Percentiles rank a stretch among this genome's conserved stretches.
phyloP scores from a whole-genome alignment of 139 green algal genomes.

The Tetraselmis striata region DNA sequence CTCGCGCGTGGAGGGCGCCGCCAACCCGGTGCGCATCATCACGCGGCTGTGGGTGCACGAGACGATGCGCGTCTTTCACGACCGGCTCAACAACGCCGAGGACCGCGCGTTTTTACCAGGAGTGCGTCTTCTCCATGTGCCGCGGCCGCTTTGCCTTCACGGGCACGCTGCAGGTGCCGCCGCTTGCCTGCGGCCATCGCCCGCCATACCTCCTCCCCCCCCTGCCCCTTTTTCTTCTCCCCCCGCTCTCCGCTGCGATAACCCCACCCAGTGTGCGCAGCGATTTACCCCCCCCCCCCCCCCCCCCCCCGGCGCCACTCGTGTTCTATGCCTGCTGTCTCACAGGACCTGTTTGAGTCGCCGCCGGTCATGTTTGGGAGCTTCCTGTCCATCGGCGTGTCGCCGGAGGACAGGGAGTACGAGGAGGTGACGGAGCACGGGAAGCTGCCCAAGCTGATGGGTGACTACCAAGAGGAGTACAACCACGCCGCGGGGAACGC shows the following conservation, averaged over 20 bases:
- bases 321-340: no score
- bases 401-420: slow-evolving; percentile 50
- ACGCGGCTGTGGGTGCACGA: slow-evolving; percentile 74
- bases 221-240: no score
- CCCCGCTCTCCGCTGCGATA: no score
- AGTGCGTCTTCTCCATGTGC: slow-evolving; percentile 24
- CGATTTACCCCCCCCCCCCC: no score
- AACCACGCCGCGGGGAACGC: background rate
- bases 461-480: slow-evolving; percentile 16
- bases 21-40: slow-evolving; percentile 10
- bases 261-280: no score
- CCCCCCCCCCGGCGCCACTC: no score
- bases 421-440: slow-evolving; percentile 30
- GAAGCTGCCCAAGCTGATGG: slow-evolving; percentile 14
- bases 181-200: no score
- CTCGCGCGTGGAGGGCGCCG: background rate
- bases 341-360: slow-evolving; percentile 41
- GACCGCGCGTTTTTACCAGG: slow-evolving; percentile 70
- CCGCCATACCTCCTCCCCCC: no score
- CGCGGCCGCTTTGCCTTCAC: slow-evolving; percentile 8
- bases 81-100: slow-evolving; percentile 65
- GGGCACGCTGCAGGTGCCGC: slow-evolving; percentile 15
- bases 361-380: slow-evolving; percentile 58
- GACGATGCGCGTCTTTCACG: slow-evolving; percentile 73
- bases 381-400: slow-evolving; percentile 45